A percentile compares a stretch with the other conserved stretches of the same genome.
Evolutionary conservation across 345 rosid species (phyloP).

Genomic region (Acer yangbiense): DNA sequence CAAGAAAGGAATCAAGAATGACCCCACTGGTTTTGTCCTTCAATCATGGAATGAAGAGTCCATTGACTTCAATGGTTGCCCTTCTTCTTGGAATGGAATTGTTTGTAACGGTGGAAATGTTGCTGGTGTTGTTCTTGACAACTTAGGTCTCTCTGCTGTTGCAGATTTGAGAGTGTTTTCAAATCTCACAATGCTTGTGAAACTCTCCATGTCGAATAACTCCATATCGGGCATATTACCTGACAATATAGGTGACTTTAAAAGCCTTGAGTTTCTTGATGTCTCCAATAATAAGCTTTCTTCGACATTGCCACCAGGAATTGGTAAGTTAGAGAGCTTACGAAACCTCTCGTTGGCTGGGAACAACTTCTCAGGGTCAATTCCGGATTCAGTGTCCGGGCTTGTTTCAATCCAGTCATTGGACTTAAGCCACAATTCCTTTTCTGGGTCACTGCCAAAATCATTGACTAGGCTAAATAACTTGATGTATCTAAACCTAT

Average conservation of each 20-base stretch:
- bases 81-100: conserved; percentile 96
- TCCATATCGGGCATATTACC: conserved; percentile 77
- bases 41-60: conserved; percentile 96
- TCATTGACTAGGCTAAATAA: conserved; percentile 62
- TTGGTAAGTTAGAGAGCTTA: conserved; percentile 68
- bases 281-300: conserved; percentile 78
- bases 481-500: conserved; percentile 67
- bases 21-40: conserved; percentile 95
- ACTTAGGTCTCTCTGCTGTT: conserved; percentile 73
- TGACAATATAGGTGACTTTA: conserved; percentile 58
- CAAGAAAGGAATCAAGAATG: conserved; percentile 94
- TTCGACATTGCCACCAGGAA: conserved; percentile 54
- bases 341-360: conserved; percentile 81
- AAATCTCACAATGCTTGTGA: conserved; percentile 86
- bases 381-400: conserved; percentile 72
- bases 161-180: conserved; percentile 79
- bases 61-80: conserved; percentile 92
- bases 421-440: conserved; percentile 84
- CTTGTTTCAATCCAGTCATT: conserved; percentile 71
- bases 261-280: conserved; percentile 77
- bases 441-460: conserved; percentile 71
- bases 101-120: conserved; percentile 90
- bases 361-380: conserved; percentile 82
- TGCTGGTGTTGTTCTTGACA: conserved; percentile 85
- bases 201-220: conserved; percentile 89